A percentile compares a stretch with the other conserved stretches of the same genome.
These are phyloP conservation scores for Paecilomyces fulvus DNA, from an alignment of 2,329 filamentous ascomycete species.

Conservation along the genomic window DNA sequence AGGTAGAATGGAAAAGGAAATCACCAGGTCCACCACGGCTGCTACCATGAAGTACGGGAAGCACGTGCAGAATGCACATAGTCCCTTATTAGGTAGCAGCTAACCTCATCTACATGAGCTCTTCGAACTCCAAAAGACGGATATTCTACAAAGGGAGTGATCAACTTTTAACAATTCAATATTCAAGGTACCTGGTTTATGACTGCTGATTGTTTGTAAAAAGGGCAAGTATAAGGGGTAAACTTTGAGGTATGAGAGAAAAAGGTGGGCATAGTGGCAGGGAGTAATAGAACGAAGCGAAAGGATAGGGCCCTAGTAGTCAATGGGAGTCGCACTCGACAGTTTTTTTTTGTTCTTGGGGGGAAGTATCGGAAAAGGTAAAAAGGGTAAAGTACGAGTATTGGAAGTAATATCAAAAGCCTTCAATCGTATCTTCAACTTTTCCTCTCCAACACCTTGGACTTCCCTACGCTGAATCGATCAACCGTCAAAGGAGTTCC, in stretches of 20 bases:
- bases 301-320: not conserved
- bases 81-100: too few relatives aligned
- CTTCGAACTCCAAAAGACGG: too few relatives aligned
- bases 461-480: conserved; percentile 8
- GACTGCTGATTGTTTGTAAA: not conserved
- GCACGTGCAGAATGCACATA: too few relatives aligned
- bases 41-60: too few relatives aligned
- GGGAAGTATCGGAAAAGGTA: not conserved
- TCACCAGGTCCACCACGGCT: too few relatives aligned
- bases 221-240: conserved; percentile 7
- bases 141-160: not conserved
- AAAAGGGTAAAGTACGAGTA: not conserved
- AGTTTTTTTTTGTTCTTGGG: not conserved
- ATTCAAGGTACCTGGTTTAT: not conserved
- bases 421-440: conserved; percentile 4
- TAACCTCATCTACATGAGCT: too few relatives aligned
- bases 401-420: not conserved
- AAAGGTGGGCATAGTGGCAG: conserved; percentile 9
- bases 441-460: conserved; percentile 2
- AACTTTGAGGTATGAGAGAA: not conserved
- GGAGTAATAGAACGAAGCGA: conserved; percentile 8
- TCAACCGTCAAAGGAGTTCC: conserved; percentile 10
- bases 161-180: conserved; percentile 1
- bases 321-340: conserved; percentile 8
- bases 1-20: too few relatives aligned